Evolutionary conservation across 345 rosid genomes (phyloP).

Genomic region (Nephelium lappaceum): DNA sequence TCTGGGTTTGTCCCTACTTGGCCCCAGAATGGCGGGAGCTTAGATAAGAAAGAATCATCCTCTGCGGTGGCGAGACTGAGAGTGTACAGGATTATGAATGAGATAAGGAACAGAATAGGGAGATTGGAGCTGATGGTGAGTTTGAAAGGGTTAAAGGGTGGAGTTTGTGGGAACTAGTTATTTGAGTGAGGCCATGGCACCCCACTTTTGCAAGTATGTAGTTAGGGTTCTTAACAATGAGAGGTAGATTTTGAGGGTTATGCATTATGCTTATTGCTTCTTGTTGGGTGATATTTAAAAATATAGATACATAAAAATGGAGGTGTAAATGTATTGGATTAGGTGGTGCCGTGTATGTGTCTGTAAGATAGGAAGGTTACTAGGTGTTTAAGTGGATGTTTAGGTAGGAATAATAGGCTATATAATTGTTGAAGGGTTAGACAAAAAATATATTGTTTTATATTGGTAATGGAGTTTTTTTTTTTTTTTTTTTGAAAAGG

Average conservation of each 20-base stretch:
- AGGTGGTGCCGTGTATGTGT: too few species aligned
- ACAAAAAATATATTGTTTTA: too few species aligned
- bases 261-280: constrained; percentile 54
- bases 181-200: constrained; percentile 57
- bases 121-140: constrained; percentile 68
- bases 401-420: too few species aligned
- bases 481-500: too few species aligned
- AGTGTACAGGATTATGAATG: constrained; percentile 44
- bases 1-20: constrained; percentile 56
- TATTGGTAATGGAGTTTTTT: too few species aligned
- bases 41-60: not conserved
- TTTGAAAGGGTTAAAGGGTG: constrained; percentile 49
- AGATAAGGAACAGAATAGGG: constrained; percentile 36
- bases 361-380: too few species aligned
- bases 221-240: constrained; percentile 69
- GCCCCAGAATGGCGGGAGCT: not conserved
- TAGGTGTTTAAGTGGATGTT: too few species aligned
- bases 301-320: too few species aligned
- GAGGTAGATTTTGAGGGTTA: constrained; percentile 53
- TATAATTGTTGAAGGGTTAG: too few species aligned
- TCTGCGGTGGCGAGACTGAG: constrained; percentile 30
- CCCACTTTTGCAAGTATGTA: constrained; percentile 59
- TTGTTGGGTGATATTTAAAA: too few species aligned
- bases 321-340: too few species aligned
- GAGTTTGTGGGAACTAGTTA: constrained; percentile 75